phyloP scores from a whole-genome alignment of 2,329 filamentous ascomycete species.

The Camptophora hylomeconis region DNA sequence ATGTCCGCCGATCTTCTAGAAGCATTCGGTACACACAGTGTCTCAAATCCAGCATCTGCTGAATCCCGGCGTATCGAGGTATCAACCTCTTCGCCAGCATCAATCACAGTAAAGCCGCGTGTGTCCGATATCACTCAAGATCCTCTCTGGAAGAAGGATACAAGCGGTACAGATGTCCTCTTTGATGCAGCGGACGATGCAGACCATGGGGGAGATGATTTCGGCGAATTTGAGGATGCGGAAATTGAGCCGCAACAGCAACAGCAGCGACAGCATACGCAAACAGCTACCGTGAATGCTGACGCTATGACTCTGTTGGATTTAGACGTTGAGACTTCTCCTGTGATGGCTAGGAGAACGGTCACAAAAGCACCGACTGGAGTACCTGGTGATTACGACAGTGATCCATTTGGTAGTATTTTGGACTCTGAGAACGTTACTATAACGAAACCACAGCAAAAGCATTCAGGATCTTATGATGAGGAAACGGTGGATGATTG shows the following conservation, averaged over 20 bases:
- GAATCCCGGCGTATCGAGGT: background rate
- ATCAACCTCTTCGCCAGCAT: background rate
- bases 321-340: slow-evolving; percentile 1
- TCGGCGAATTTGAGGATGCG: slow-evolving; percentile 53
- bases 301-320: slow-evolving; percentile 1
- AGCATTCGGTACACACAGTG: slow-evolving; percentile 30
- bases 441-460: too few relatives aligned
- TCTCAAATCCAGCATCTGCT: background rate
- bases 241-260: background rate
- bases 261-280: background rate
- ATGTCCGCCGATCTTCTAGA: slow-evolving; percentile 44
- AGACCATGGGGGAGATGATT: slow-evolving; percentile 29
- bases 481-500: too few relatives aligned
- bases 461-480: too few relatives aligned
- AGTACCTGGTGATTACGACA: background rate
- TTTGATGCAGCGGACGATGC: slow-evolving; percentile 53
- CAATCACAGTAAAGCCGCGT: background rate
- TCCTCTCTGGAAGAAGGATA: slow-evolving; percentile 9
- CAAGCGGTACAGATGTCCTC: slow-evolving; percentile 35
- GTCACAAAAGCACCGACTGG: background rate
- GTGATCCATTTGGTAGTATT: background rate
- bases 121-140: background rate
- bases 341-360: background rate
- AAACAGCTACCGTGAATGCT: background rate
- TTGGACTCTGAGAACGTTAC: slow-evolving; percentile 20